phyloP scores from a whole-genome alignment of 208 protist species.

The Trypanosoma conorhini region DNA sequence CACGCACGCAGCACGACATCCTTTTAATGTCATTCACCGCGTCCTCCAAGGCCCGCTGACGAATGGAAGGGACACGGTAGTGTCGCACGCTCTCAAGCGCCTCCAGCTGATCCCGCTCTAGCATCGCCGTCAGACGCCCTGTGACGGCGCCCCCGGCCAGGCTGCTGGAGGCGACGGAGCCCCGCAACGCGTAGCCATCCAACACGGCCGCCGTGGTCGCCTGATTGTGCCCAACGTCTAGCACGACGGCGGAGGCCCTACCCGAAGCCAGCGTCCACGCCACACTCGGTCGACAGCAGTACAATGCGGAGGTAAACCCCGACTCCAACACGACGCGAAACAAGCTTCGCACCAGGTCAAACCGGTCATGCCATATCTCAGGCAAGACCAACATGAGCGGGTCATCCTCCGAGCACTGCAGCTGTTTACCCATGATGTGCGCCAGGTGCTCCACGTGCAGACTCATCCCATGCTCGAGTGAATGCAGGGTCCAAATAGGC shows the following conservation, averaged over 20 bases:
- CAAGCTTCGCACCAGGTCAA: constrained; percentile 57
- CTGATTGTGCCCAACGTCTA: constrained; percentile 81
- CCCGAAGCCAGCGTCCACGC: constrained; percentile 69
- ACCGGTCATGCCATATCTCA: constrained; percentile 73
- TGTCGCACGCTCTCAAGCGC: constrained; percentile 28
- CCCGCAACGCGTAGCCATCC: constrained; percentile 79
- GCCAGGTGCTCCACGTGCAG: constrained; percentile 51
- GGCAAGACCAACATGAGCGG: constrained; percentile 80
- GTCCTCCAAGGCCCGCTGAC: constrained; percentile 18
- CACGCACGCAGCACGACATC: constrained; percentile 22
- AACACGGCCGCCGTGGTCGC: constrained; percentile 72
- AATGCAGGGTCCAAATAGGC: constrained; percentile 60
- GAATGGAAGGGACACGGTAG: constrained; percentile 7
- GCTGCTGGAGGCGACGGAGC: constrained; percentile 44
- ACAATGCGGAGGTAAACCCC: constrained; percentile 53
- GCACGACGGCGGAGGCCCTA: constrained; percentile 62
- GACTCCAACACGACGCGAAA: constrained; percentile 63
- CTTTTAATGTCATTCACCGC: constrained; percentile 18
- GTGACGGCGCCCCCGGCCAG: constrained; percentile 64
- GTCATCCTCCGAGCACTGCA: constrained; percentile 48
- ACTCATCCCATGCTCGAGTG: constrained; percentile 39
- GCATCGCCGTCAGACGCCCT: constrained; percentile 30
- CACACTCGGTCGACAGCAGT: constrained; percentile 78
- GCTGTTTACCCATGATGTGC: constrained; percentile 44
- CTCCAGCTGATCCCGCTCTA: constrained; percentile 38